Evolutionary conservation across 306 rosid genomes (phyloP).

Genomic region (Citrullus mucosospermus): DNA sequence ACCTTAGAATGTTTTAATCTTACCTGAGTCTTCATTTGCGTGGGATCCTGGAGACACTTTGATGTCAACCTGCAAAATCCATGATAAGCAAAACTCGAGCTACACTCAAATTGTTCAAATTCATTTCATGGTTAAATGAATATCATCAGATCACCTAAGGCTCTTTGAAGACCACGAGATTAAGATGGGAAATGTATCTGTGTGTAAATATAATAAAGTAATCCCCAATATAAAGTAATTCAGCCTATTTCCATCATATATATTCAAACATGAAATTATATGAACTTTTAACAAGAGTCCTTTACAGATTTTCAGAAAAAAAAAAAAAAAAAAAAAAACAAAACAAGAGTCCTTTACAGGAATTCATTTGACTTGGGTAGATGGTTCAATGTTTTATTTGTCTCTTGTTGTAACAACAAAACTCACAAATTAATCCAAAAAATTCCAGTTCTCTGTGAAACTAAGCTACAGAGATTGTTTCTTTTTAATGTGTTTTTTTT

Average conservation of each 20-base stretch:
- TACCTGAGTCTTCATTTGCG: conserved; percentile 86
- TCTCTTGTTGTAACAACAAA: too few relatives aligned
- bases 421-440: too few relatives aligned
- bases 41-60: conserved; percentile 96
- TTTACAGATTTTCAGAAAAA: too few relatives aligned
- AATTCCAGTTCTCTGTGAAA: background rate
- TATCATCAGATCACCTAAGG: background rate
- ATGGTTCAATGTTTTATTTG: background rate
- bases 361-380: background rate
- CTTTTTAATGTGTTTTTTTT: background rate
- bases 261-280: background rate
- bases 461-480: background rate
- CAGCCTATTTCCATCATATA: background rate
- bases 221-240: background rate
- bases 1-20: conserved; percentile 3
- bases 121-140: background rate
- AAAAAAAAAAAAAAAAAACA: too few relatives aligned
- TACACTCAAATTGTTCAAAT: background rate
- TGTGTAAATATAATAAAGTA: background rate
- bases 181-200: background rate
- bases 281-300: background rate
- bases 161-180: background rate
- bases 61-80: conserved; percentile 67
- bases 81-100: background rate
- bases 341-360: background rate